Conservation (phyloP, 78 protist genomes). For the Anaeramoeba flamelloides region DNA sequence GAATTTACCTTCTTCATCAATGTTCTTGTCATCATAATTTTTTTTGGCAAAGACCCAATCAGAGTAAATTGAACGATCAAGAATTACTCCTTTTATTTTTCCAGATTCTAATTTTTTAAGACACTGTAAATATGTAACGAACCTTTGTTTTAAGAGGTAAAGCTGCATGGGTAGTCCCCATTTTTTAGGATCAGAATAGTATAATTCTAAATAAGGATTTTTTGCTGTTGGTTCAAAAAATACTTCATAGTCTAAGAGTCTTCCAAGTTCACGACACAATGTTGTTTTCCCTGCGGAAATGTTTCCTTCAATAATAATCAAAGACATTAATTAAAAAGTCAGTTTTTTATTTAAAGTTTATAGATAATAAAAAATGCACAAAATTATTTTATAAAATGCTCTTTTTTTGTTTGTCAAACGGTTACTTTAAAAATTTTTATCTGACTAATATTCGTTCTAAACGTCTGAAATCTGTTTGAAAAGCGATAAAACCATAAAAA, state of each 20-base stretch:
- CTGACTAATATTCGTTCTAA: too few relatives aligned
- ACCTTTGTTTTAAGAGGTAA: conserved; percentile 40
- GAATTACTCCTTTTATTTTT: conserved; percentile 28
- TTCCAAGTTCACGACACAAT: conserved; percentile 19
- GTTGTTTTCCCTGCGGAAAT: conserved; percentile 38
- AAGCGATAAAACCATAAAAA: too few relatives aligned
- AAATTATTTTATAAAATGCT: too few relatives aligned
- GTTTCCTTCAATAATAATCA: conserved; percentile 45
- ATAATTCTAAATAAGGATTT: conserved; percentile 42
- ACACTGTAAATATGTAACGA: conserved; percentile 21
- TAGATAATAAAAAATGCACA: too few relatives aligned
- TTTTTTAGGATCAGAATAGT: conserved; percentile 35
- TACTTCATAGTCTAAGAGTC: conserved; percentile 18
- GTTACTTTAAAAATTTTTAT: too few relatives aligned
- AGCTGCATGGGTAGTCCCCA: conserved; percentile 46
- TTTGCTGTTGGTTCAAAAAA: conserved; percentile 41
- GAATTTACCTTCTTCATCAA: conserved; percentile 25
- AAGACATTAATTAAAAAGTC: too few relatives aligned
- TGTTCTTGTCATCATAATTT: conserved; percentile 32
- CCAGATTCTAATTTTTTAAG: conserved; percentile 3
- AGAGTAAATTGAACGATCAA: conserved; percentile 53
- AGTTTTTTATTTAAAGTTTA: too few relatives aligned
- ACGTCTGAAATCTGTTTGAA: too few relatives aligned
- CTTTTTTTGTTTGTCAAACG: too few relatives aligned
- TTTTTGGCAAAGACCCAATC: conserved; percentile 56